These are phyloP conservation scores for Claviceps cyperi DNA, from an alignment of 2,329 filamentous ascomycete species.

Conservation along the genomic window DNA sequence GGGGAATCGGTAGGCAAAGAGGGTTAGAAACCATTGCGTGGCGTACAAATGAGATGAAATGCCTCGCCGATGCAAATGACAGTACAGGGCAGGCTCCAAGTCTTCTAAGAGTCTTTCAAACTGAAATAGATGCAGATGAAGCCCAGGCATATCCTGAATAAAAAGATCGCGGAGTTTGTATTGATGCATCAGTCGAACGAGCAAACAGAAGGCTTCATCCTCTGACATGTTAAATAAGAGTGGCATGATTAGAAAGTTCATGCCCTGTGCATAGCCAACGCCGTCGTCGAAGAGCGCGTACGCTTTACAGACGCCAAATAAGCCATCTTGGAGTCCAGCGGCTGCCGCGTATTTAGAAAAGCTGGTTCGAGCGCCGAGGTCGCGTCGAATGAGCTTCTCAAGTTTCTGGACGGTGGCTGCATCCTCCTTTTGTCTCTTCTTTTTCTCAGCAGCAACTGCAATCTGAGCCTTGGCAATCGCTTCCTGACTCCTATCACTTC, in stretches of 20 bases:
- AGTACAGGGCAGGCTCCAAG: constrained; percentile 84
- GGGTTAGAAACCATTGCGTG: constrained; percentile 95
- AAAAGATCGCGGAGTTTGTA: constrained; percentile 89
- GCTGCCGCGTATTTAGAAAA: constrained; percentile 93
- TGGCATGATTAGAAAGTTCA: constrained; percentile 98
- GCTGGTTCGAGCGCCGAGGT: constrained; percentile 83
- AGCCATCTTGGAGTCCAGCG: constrained; percentile 77
- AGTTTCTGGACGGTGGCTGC: constrained; percentile 59
- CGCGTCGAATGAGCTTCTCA: constrained; percentile 81
- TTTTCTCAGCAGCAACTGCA: constrained; percentile 49
- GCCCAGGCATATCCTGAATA: constrained; percentile 86
- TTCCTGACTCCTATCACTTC: constrained; percentile 48
- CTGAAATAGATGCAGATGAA: constrained; percentile 86
- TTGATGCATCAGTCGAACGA: constrained; percentile 92
- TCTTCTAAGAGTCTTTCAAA: constrained; percentile 93
- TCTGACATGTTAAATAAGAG: constrained; percentile 96
- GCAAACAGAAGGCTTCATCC: constrained; percentile 86
- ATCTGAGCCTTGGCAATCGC: constrained; percentile 51
- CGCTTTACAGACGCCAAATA: constrained; percentile 93
- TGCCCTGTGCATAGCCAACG: constrained; percentile 94
- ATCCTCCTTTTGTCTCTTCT: constrained; percentile 70
- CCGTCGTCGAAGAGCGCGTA: constrained; percentile 91
- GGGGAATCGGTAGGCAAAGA: constrained; percentile 97
- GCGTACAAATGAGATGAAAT: constrained; percentile 90
- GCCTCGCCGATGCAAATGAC: constrained; percentile 75